Base-by-base conservation (phyloP, 345 rosid genomes). In the Aquilaria yunnanensis region DNA sequence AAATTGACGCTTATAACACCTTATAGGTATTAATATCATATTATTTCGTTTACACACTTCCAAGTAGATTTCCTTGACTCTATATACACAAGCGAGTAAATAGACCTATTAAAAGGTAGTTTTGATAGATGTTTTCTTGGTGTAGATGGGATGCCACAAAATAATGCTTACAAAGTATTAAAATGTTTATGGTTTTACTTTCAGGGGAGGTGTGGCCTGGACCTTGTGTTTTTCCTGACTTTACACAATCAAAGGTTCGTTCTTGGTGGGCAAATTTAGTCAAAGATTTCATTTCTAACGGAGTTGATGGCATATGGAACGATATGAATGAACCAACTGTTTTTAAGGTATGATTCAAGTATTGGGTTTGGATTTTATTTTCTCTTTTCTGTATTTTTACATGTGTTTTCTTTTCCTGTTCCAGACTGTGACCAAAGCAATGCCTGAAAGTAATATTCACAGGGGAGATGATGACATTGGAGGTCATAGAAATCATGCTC, bases 171-270 rank as follows among this genome's bases (percentile, higher is more conserved):
- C 51, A 31, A 53, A 41, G 51, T 34, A 54, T 64, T 14, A 57
- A 69, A 30, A 61, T 62, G 16, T 57, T 52, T 31, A 0, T 54
- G 61, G 62, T 51, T 58, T 3, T 66, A 58, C 71, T 73, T 61
- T 63, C 71, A 92, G 98, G 98, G 72, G 85, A 84, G 64, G 98
- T 92, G 54, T 92, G 98, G 98, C 96, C 98, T 33, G 96, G 98
- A 14, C 85, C 90, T 66, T 92, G 98, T 70, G 93, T 73, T 52
- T 89, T 89, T 58, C 98, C 96, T 34, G 96, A 92, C 78, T 92
- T 80, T 72, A 87, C 96, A 32, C 87, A 80, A 54, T 76, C 88
- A 45, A 79, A 83, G 77, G 79, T 76, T 52, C 93, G 96, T 53
- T 80, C 84, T 61, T 89, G 96, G 98, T 92, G 96, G 98, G 91